Evolutionary conservation across 805 yeast genomes (phyloP), one percentile per base, ranked within the genome.

Genomic region (Candida krabiensis): DNA sequence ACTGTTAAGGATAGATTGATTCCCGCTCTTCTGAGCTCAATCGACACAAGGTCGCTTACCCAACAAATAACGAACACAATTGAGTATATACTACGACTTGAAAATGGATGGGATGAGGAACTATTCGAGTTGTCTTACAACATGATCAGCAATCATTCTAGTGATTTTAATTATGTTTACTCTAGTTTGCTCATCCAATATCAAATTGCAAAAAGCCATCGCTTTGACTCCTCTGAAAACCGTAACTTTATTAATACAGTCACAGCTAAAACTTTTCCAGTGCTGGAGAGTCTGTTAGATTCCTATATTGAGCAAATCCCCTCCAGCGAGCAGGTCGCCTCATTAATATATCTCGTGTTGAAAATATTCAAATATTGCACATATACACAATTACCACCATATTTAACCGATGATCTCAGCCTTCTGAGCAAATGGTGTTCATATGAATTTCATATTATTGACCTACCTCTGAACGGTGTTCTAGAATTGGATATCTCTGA

Each of bases 351-450:
- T 49, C 68, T 83, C 46, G 71, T 86, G 15, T 63, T 90, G 39
- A 91, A 91, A 56, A 70, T 77, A 41, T 86, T 80, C 69, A 90
- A 90, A 58, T 85, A 82, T 57, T 80, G 80, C 28, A 80, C 91
- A 3, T 80, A 73, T 56, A 75, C 73, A 44, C 90, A 86, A 52
- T 62, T 90, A 37, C 95, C 97, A 2, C 69, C 63, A 2, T 73
- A 77, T 15, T 64, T 83, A 12, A 55, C 57, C 74, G 81, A 63
- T 59, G 69, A 48, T 47, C 66, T 49, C 70, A 78, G 46, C 44
- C 64, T 49, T 52, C 75, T 64, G 58, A 70, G 46, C 61, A 49
- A 75, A 16, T 88, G 96, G 91, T 82, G 86, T 8, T 73, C 76
- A 37, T 72, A 87, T 41, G 88, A 86, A 48, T 77, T 86, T 28